Evolutionary conservation across 2,329 filamentous ascomycete species (phyloP).

Genomic region (Aspergillus tanneri): DNA sequence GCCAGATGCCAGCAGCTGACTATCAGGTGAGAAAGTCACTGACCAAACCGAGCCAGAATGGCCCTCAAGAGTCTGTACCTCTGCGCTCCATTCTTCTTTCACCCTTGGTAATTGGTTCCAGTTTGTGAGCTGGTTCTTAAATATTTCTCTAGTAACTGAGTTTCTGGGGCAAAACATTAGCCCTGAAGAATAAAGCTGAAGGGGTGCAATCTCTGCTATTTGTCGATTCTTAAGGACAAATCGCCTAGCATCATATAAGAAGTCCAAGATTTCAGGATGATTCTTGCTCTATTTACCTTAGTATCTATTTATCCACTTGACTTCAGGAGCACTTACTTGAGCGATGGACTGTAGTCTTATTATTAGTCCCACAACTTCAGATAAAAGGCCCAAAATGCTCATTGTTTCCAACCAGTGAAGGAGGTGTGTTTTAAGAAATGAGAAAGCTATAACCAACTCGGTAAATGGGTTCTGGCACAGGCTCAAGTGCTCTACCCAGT

Average conservation of each 20-base stretch:
- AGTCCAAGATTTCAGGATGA: conserved; percentile 14
- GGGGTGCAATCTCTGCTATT: conserved; percentile 31
- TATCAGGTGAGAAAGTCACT: not conserved
- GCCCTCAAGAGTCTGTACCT: not conserved
- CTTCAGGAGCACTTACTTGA: conserved; percentile 10
- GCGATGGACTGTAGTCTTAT: conserved; percentile 15
- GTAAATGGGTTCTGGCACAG: conserved; percentile 11
- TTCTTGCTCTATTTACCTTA: conserved; percentile 9
- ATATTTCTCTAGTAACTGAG: conserved; percentile 28
- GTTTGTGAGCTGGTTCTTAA: conserved; percentile 16
- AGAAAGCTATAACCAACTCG: conserved; percentile 6
- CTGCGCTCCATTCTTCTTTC: conserved; percentile 10
- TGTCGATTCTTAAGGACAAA: conserved; percentile 30
- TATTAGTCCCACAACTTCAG: conserved; percentile 18
- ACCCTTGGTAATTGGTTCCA: conserved; percentile 18
- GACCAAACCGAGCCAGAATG: not conserved
- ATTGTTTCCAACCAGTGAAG: conserved; percentile 29
- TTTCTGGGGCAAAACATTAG: conserved; percentile 30
- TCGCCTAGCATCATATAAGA: conserved; percentile 31
- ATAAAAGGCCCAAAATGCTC: conserved; percentile 18
- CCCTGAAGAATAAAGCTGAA: conserved; percentile 37
- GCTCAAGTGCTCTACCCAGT: conserved; percentile 29
- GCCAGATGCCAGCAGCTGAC: not conserved
- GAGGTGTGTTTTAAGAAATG: conserved; percentile 21
- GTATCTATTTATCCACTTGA: not conserved